phyloP scores from a whole-genome alignment of 78 protist genomes.

The Guillardia theta region DNA sequence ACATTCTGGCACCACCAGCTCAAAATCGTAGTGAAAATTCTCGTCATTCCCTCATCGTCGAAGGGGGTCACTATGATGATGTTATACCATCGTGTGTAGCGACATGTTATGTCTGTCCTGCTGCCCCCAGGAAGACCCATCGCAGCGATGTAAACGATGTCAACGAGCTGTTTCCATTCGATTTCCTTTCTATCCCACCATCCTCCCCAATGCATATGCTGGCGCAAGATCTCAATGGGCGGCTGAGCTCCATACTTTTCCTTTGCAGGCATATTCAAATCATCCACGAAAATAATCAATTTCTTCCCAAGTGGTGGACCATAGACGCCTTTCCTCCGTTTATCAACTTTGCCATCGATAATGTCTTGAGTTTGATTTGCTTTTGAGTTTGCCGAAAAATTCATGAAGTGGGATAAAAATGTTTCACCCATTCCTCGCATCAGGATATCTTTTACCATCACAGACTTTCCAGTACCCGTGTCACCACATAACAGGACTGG shows the following conservation, averaged over 20 bases:
- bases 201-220: constrained; percentile 84
- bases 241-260: constrained; percentile 89
- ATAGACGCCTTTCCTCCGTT: constrained; percentile 65
- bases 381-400: constrained; percentile 75
- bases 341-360: constrained; percentile 75
- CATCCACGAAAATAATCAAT: constrained; percentile 82
- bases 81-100: constrained; percentile 79
- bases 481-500: constrained; percentile 65
- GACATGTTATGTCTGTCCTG: constrained; percentile 63
- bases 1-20: constrained; percentile 39
- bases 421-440: background rate
- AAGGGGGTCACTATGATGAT: constrained; percentile 67
- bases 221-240: constrained; percentile 88
- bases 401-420: constrained; percentile 47
- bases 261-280: constrained; percentile 86
- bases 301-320: constrained; percentile 76
- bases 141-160: constrained; percentile 62
- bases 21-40: constrained; percentile 72
- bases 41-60: constrained; percentile 46
- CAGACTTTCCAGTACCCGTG: constrained; percentile 85
- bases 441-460: constrained; percentile 45
- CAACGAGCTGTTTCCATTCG: constrained; percentile 43
- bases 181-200: constrained; percentile 64
- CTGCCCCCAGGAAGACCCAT: constrained; percentile 90
- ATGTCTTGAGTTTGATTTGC: constrained; percentile 81